phyloP scores from a whole-genome alignment of 805 yeast species.

The Lipomyces orientalis region DNA sequence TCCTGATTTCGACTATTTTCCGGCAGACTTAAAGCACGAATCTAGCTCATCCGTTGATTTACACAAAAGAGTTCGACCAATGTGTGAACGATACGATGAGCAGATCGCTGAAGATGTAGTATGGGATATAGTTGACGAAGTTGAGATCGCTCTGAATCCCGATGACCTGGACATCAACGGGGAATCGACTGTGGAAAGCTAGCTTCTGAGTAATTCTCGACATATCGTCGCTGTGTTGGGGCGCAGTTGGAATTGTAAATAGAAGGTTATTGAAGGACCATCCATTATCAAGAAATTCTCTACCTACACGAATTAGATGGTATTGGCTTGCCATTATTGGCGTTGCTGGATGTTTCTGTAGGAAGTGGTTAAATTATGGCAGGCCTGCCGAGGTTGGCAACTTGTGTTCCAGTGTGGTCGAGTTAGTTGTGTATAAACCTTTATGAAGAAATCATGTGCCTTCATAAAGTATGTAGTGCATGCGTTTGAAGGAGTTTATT shows the following conservation, averaged over 20 bases:
- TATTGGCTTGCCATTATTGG: too few species aligned
- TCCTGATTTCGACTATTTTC: constrained; percentile 60
- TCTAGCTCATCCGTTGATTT: constrained; percentile 21
- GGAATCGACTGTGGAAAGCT: not conserved
- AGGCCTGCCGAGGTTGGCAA: too few species aligned
- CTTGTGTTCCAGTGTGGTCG: too few species aligned
- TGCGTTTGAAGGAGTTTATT: too few species aligned
- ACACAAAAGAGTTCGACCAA: constrained; percentile 50
- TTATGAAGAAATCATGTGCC: too few species aligned
- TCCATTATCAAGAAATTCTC: too few species aligned
- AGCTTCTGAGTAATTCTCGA: not conserved
- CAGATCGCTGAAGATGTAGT: constrained; percentile 78
- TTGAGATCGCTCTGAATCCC: constrained; percentile 53
- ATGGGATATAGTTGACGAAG: constrained; percentile 85
- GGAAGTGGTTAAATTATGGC: too few species aligned
- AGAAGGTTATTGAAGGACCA: not conserved
- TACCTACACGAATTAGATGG: too few species aligned
- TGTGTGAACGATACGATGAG: constrained; percentile 67
- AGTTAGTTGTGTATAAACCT: too few species aligned
- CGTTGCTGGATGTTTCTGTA: too few species aligned
- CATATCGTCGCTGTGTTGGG: not conserved
- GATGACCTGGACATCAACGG: not conserved
- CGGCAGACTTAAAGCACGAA: constrained; percentile 43
- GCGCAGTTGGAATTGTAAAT: not conserved
- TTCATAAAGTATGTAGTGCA: too few species aligned